phyloP scores from a whole-genome alignment of 768 basidiomycete genomes.

The Serendipita indica region DNA sequence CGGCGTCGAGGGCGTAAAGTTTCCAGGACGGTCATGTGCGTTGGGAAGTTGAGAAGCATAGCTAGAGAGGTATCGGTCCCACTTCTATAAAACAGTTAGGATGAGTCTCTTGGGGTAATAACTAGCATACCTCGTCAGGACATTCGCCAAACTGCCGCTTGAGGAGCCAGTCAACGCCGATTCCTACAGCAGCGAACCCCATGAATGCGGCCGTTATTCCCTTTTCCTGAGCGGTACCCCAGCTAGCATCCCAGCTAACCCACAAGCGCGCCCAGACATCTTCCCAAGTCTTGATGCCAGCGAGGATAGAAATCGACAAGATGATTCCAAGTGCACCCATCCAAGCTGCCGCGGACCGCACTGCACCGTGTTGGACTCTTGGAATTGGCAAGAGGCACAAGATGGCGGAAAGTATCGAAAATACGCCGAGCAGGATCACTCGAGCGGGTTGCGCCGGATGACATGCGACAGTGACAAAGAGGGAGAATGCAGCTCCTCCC shows the following conservation, averaged over 20 bases:
- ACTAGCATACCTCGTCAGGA: slow-evolving; percentile 43
- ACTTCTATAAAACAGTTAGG: slow-evolving; percentile 31
- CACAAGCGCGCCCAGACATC: slow-evolving; percentile 51
- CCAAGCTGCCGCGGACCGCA: slow-evolving; percentile 39
- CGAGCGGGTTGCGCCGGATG: slow-evolving; percentile 40
- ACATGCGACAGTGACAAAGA: slow-evolving; percentile 39
- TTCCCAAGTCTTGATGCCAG: slow-evolving; percentile 38
- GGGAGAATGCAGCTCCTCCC: slow-evolving; percentile 36
- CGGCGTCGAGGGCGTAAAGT: slow-evolving; percentile 38
- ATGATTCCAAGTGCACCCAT: slow-evolving; percentile 44
- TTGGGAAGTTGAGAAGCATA: slow-evolving; percentile 40
- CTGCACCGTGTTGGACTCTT: slow-evolving; percentile 29
- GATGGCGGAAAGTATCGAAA: slow-evolving; percentile 26
- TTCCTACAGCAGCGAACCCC: slow-evolving; percentile 35
- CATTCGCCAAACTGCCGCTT: slow-evolving; percentile 43
- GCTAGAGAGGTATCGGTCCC: slow-evolving; percentile 50
- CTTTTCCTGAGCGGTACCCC: slow-evolving; percentile 43
- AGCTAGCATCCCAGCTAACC: slow-evolving; percentile 30
- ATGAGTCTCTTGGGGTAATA: neutral
- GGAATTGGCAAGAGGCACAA: slow-evolving; percentile 33
- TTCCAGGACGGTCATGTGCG: slow-evolving; percentile 35
- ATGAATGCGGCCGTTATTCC: slow-evolving; percentile 44
- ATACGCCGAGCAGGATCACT: slow-evolving; percentile 28
- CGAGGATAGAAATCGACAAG: slow-evolving; percentile 39
- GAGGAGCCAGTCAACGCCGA: slow-evolving; percentile 40